phyloP scores from a whole-genome alignment of 2,329 filamentous ascomycete genomes.

The Colletotrichum somersetense region DNA sequence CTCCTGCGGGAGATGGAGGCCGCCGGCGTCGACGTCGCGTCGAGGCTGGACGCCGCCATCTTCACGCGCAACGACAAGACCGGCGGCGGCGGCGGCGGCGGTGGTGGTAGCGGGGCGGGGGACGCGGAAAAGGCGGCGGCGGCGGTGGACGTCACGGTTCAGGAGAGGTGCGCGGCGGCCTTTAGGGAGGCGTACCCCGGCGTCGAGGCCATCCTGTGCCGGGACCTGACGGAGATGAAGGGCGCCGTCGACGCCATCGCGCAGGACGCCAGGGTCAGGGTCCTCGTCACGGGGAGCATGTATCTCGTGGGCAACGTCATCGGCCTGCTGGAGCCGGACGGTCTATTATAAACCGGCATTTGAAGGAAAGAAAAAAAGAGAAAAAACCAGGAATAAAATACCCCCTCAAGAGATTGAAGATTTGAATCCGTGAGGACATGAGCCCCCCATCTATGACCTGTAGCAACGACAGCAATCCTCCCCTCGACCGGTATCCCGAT shows the following conservation, averaged over 20 bases:
- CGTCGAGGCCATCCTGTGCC: slow-evolving; percentile 55
- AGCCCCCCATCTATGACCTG: slow-evolving; percentile 47
- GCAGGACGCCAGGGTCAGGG: slow-evolving; percentile 52
- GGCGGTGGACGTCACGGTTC: slow-evolving; percentile 63
- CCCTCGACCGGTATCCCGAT: background rate
- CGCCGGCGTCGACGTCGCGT: slow-evolving; percentile 22
- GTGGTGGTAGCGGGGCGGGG: slow-evolving; percentile 36
- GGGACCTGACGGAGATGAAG: slow-evolving; percentile 49
- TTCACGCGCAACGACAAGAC: slow-evolving; percentile 60
- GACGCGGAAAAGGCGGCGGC: no score
- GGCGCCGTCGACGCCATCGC: slow-evolving; percentile 68
- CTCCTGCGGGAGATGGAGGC: slow-evolving; percentile 53
- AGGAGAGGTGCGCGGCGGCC: slow-evolving; percentile 64
- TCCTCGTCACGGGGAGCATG: slow-evolving; percentile 71
- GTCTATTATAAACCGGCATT: slow-evolving; percentile 7
- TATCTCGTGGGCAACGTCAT: slow-evolving; percentile 71
- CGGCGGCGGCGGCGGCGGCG: slow-evolving; percentile 44
- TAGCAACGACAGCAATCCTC: background rate
- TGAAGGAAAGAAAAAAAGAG: background rate
- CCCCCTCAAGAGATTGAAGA: slow-evolving; percentile 25
- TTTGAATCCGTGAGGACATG: slow-evolving; percentile 34
- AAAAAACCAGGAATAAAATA: background rate
- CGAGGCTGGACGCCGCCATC: slow-evolving; percentile 77
- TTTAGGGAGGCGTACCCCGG: slow-evolving; percentile 62
- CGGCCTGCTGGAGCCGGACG: slow-evolving; percentile 57